Evolutionary conservation across 2,329 filamentous ascomycete species (phyloP), one percentile per base, ranked within the genome.

Genomic region (Claviceps africana): DNA sequence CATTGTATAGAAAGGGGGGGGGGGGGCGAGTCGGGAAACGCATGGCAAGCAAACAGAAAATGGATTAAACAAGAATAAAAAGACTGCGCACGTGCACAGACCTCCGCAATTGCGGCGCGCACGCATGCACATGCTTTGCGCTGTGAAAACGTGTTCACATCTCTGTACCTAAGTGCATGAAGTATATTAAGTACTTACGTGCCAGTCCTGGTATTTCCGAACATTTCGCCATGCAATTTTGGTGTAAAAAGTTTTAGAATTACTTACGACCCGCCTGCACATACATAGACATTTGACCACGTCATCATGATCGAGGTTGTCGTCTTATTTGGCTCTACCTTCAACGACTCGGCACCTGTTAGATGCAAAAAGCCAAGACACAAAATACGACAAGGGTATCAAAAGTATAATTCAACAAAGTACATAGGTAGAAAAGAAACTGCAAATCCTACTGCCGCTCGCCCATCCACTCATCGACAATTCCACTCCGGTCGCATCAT

Each of bases 331-430:
- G 13, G 7, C 15, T 33, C 13, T 19, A 45, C 37, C 22, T 44
- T 44, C 30, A 28, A 45, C 15, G 19, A 37, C 33, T 40, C 19
- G 6, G 30, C 21, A 15, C 48, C 15, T n/a, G 28, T 50, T 35
- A 31, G 48, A 21, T 43, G 17, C 33, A 22, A 25, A 56, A 17
- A 3, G 25, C 5, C 25, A 25, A 25, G 25, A 21, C 46, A 19
- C 33, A 22, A 56, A 17, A 44, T 50, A 55, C 46, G 57, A 53
- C 51, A 58, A 60, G 61, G 61, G 61, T 62, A 62, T 62, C 61
- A 56, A 60, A 55, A 46, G 53, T 43, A 28, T 48, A 47, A 21
- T 43, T 22, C 22, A n/a, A 46, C 22, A 51, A 39, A 52, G 35
- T 37, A 37, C 2, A 37, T 37, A 37, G 7, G 17, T 37, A 54